Conservation (phyloP, 441 rosid genomes). For the Isatis lusitanica region DNA sequence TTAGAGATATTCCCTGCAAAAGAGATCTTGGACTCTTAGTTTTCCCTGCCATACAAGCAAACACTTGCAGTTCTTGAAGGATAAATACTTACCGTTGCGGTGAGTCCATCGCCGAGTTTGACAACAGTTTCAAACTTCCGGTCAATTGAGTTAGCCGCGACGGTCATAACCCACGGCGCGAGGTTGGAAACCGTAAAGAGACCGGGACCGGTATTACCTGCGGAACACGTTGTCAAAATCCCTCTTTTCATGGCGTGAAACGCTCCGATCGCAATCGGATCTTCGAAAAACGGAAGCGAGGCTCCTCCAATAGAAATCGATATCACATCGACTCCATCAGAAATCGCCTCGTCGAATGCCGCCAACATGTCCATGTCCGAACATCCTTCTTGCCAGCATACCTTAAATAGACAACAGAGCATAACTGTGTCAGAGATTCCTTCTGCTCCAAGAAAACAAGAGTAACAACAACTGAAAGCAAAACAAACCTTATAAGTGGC, state of each 20-base stretch:
- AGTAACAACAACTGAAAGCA: neutral
- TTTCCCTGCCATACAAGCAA: slow-evolving; percentile 7
- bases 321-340: slow-evolving; percentile 59
- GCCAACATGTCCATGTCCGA: slow-evolving; percentile 56
- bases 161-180: slow-evolving; percentile 72
- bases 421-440: slow-evolving; percentile 15
- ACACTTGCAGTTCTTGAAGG: neutral
- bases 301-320: slow-evolving; percentile 59
- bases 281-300: slow-evolving; percentile 43
- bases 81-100: slow-evolving; percentile 36
- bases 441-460: slow-evolving; percentile 20
- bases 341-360: slow-evolving; percentile 62
- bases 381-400: slow-evolving; percentile 65
- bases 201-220: slow-evolving; percentile 55
- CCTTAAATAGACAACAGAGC: slow-evolving; percentile 35
- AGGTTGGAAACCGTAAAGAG: slow-evolving; percentile 43
- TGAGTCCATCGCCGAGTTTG: slow-evolving; percentile 53
- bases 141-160: slow-evolving; percentile 56
- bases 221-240: slow-evolving; percentile 55
- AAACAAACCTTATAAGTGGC: slow-evolving; percentile 66
- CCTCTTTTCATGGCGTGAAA: slow-evolving; percentile 66
- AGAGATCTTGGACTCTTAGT: neutral
- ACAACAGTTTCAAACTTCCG: slow-evolving; percentile 45
- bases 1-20: slow-evolving; percentile 61
- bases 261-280: slow-evolving; percentile 57